phyloP scores from a whole-genome alignment of 1,139 yeast species.

The Geotrichum histeridarum region DNA sequence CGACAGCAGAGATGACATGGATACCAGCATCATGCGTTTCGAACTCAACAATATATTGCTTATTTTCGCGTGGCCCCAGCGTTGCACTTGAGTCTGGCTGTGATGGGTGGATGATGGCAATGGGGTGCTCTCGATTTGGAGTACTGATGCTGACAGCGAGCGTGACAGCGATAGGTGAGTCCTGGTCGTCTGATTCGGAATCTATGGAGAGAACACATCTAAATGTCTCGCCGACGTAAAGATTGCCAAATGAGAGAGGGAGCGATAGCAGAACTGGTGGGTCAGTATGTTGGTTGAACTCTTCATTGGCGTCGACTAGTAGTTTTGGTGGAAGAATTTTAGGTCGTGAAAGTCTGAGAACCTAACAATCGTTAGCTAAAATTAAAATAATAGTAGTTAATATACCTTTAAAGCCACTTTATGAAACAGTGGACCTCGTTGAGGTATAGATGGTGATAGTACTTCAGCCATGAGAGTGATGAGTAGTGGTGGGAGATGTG shows the following conservation, averaged over 20 bases:
- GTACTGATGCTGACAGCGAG: slow-evolving; percentile 16
- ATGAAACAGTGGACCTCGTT: slow-evolving; percentile 4
- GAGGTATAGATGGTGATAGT: slow-evolving; percentile 2
- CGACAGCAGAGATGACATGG: slow-evolving; percentile 31
- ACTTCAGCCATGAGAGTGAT: slow-evolving; percentile 1
- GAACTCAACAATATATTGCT: slow-evolving; percentile 28
- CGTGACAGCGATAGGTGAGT: slow-evolving; percentile 10
- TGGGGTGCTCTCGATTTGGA: slow-evolving; percentile 18
- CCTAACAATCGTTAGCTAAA: neutral
- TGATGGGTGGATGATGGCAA: slow-evolving; percentile 18
- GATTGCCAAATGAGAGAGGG: slow-evolving; percentile 30
- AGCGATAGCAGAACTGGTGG: slow-evolving; percentile 23
- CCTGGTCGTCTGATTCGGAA: slow-evolving; percentile 17
- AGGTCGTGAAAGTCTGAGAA: slow-evolving; percentile 17
- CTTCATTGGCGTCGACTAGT: slow-evolving; percentile 4
- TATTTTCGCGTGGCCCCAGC: slow-evolving; percentile 21
- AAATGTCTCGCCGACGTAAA: slow-evolving; percentile 34
- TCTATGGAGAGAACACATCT: slow-evolving; percentile 28
- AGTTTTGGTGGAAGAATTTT: slow-evolving; percentile 8
- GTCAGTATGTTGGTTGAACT: neutral
- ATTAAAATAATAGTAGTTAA: neutral
- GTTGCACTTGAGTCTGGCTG: slow-evolving; percentile 22
- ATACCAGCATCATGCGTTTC: slow-evolving; percentile 33
- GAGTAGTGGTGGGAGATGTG: neutral
- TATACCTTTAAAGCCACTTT: slow-evolving; percentile 9